phyloP scores from a whole-genome alignment of 805 yeast species.

The Pichia occidentalis region DNA sequence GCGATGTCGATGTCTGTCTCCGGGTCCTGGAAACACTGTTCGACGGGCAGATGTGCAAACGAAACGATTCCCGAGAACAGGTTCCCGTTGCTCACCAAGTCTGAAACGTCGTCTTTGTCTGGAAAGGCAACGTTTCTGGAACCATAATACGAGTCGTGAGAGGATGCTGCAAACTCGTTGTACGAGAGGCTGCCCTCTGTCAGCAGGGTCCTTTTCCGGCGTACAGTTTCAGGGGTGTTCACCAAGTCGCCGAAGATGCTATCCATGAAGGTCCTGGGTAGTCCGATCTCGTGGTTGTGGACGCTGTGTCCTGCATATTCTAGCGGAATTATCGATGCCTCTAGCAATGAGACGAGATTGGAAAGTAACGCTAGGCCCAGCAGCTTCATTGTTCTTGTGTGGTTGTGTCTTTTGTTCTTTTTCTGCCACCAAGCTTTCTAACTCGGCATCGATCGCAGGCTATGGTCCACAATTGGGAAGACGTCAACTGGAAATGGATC shows the following conservation, averaged over 20 bases:
- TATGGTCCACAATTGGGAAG: too few relatives aligned
- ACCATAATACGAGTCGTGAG: constrained; percentile 12
- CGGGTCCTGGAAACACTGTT: constrained; percentile 43
- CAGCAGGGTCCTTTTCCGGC: constrained; percentile 8
- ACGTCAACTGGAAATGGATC: too few relatives aligned
- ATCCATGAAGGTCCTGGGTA: constrained; percentile 20
- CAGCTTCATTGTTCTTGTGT: constrained; percentile 4
- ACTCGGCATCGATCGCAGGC: too few relatives aligned
- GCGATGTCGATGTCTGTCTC: constrained; percentile 42
- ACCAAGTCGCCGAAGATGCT: constrained; percentile 21
- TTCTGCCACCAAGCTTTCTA: too few relatives aligned
- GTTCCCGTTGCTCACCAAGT: constrained; percentile 16
- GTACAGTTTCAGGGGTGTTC: constrained; percentile 11
- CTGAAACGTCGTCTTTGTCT: constrained; percentile 32
- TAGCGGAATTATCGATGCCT: constrained; percentile 5
- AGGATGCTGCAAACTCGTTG: not conserved
- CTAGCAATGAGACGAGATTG: not conserved
- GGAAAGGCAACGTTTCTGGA: constrained; percentile 28
- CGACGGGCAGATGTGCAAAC: constrained; percentile 45
- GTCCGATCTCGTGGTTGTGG: not conserved
- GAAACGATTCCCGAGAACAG: constrained; percentile 48
- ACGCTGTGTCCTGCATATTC: not conserved
- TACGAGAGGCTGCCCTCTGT: constrained; percentile 11
- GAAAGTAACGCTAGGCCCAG: not conserved
- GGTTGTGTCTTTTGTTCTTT: too few relatives aligned